Percentiles rank a stretch among this genome's conserved stretches.
These are phyloP conservation scores for Pelargonium exstipulatum DNA, from an alignment of 441 rosid species.

Conservation along the genomic window DNA sequence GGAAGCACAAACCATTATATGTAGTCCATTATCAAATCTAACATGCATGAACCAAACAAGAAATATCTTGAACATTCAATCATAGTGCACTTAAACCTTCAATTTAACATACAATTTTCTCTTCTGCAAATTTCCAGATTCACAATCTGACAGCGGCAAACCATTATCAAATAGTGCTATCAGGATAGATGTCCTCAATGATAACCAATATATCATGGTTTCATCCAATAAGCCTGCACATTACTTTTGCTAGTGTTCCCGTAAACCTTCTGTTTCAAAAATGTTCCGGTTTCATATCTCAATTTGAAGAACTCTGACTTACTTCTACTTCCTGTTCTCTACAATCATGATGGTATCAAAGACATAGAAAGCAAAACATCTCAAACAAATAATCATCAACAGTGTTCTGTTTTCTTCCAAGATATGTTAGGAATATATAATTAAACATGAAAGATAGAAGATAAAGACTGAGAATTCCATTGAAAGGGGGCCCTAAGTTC, in stretches of 20 bases:
- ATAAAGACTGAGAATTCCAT: background rate
- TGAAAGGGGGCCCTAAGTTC: slow-evolving; percentile 1
- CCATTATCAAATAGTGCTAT: background rate
- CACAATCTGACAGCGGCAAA: background rate
- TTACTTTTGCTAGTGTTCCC: background rate
- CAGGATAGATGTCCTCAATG: background rate
- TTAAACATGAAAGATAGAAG: slow-evolving; percentile 1
- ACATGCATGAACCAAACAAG: background rate
- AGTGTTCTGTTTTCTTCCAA: background rate
- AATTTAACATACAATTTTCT: background rate
- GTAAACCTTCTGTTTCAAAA: background rate
- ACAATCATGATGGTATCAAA: slow-evolving; percentile 4
- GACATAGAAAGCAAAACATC: background rate
- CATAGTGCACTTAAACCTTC: background rate
- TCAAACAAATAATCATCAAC: background rate
- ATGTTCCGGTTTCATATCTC: background rate
- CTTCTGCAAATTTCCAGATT: background rate
- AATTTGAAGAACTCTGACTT: slow-evolving; percentile 6
- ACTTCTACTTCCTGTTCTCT: background rate
- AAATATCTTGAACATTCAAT: background rate
- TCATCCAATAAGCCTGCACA: background rate
- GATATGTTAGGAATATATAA: background rate
- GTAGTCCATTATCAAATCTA: too few relatives aligned
- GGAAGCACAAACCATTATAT: too few relatives aligned
- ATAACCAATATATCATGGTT: background rate